A percentile compares a stretch with the other conserved stretches of the same genome.
Conservation (phyloP, 78 protist species). For the Dictyostelium purpureum region DNA sequence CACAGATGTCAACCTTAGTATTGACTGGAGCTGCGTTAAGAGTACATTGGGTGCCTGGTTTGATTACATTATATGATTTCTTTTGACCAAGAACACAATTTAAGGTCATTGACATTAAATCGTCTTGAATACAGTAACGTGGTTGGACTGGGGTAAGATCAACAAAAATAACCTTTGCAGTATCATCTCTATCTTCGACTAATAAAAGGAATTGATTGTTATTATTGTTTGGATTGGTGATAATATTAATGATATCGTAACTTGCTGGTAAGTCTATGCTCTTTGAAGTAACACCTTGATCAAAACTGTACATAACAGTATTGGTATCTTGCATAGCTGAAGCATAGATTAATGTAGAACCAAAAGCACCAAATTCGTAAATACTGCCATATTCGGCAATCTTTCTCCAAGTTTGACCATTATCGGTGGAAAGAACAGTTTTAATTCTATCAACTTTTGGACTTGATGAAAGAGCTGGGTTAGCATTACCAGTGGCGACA, state of each 20-base stretch:
- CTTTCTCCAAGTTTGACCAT: slow-evolving; percentile 48
- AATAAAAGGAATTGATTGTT: neutral
- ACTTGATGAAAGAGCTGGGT: neutral
- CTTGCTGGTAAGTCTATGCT: neutral
- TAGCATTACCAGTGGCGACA: slow-evolving; percentile 38
- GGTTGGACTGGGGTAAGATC: slow-evolving; percentile 2
- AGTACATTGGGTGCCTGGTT: neutral
- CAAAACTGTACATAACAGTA: neutral
- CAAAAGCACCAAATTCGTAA: slow-evolving; percentile 68
- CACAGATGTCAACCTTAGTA: neutral
- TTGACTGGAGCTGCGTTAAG: neutral
- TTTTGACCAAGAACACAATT: slow-evolving; percentile 16
- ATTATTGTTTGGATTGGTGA: neutral
- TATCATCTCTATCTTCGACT: neutral
- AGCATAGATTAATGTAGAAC: slow-evolving; percentile 26
- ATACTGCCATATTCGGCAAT: slow-evolving; percentile 19
- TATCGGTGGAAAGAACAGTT: slow-evolving; percentile 44
- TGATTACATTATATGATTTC: neutral
- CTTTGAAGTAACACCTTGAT: neutral
- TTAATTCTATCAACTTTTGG: neutral
- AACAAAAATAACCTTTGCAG: neutral
- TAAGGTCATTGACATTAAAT: neutral
- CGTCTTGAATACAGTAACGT: neutral
- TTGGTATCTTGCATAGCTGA: neutral
- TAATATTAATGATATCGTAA: slow-evolving; percentile 19